Base-by-base conservation (phyloP, 441 rosid species). In the Lepidium campestre region DNA sequence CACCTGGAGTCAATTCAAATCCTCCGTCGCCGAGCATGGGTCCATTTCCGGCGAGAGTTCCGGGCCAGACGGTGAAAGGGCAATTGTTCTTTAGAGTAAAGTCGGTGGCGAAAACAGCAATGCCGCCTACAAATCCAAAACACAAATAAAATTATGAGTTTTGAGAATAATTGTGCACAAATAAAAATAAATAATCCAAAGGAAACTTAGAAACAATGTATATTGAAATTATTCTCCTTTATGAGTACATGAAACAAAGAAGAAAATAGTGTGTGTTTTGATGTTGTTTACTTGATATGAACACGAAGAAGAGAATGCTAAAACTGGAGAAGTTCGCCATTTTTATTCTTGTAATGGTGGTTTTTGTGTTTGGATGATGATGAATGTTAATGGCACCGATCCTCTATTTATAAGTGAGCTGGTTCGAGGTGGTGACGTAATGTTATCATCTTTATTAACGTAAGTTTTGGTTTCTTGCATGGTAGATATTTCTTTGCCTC, bases 41-140 rank as follows among this genome's bases (percentile, higher is more conserved):
- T 35, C 60, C 60, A 18, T 1, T 1, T 8, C 89, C 94, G 37
- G 88, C 79, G 50, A 86, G 83, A 39, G 83, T 86, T n/a, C 88
- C 97, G 0, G 97, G 94, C 97, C 97, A 90, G 56, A 90, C 45
- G 1, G 87, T 85, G 78, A 68, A 68, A 35, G 68, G 66, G 37
- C 97, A 88, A 4, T 45, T 89, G 70, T 90, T 90, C 29, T 78
- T 73, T 44, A 90, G 71, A 1, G 92, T 84, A 74, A 90, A 83
- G 47, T 70, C 79, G 0, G 92, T 83, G 35, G 86, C 97, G 1
- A 78, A 70, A 63, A 70, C 54, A 31, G 66, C 72, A 12, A 80
- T 31, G 57, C 58, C 55, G 10, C 84, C 96, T 89, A 86, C 70
- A 71, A 32, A 17, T 25, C 10, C 4, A 20, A 29, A 75, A 71